Base-by-base conservation (phyloP, 768 basidiomycete species). In the Calocera cornea region DNA sequence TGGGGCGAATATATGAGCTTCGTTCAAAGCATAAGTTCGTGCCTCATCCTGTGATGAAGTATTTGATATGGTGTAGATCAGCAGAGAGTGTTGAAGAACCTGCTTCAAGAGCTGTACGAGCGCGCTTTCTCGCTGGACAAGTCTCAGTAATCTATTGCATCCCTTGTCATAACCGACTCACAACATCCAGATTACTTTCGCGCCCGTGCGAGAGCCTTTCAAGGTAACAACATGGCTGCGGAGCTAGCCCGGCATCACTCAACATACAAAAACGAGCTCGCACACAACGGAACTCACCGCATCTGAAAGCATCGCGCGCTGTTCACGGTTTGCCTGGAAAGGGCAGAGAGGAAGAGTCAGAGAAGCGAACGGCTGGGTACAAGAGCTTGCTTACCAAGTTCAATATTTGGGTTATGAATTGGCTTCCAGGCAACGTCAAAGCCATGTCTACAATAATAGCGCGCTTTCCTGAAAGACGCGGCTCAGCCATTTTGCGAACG, bases 161-260 rank as follows among this genome's bases (percentile, higher is more conserved):
- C 19, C 5, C 5, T 5, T 5, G 10, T 60, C 8, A 29, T 14
- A 16, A 16, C 31, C 27, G 19, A 60, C 54, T 60, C 10, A 60
- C 68, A 93, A 93, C 64, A 93, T 81, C 91, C 91, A 93, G 73
- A 92, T 92, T 73, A 92, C 89, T 74, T 91, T 92, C 0, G 90
- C 92, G 31, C 91, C 91, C 1, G 91, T 91, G 80, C 92, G 92
- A 74, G 90, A 92, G 24, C 91, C 91, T 40, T 91, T 84, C n/a
- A 93, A 80, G 33, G 90, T 92, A 60, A 92, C 90, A 70, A 92
- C 91, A 73, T 92, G 90, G 1, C 89, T 89, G 41, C 87, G 82
- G 70, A 92, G 91, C 72, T 73, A 66, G 27, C 38, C 2, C 36
- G 33, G 11, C n/a, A n/a, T 17, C 16, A 41, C n/a, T 49, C 36